Conservation (phyloP, 371 early-diverging fungal genomes). For the Choanephora cucurbitarum region DNA sequence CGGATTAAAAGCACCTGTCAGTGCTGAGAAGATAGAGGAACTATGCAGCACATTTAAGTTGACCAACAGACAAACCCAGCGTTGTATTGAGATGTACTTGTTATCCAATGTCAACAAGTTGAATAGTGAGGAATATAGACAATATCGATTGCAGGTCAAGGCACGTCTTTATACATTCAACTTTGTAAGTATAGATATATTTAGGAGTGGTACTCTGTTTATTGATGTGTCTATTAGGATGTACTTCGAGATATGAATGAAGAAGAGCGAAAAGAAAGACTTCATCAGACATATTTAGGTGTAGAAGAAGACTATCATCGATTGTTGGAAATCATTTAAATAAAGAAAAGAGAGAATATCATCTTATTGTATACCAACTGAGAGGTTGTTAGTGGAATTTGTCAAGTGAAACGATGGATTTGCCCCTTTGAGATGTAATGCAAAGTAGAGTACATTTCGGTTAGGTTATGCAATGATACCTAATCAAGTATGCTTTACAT, state of each 20-base stretch:
- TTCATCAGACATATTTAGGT: slow-evolving; percentile 72
- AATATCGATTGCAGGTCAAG: slow-evolving; percentile 82
- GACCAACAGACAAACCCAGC: slow-evolving; percentile 73
- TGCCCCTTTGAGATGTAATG: too few species aligned
- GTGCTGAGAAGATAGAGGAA: slow-evolving; percentile 40
- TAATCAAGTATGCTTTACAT: too few species aligned
- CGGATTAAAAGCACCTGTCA: slow-evolving; percentile 61
- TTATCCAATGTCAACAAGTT: slow-evolving; percentile 58
- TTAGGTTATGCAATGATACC: too few species aligned
- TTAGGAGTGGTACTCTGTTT: too few species aligned
- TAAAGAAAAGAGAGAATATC: too few species aligned
- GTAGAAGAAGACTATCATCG: slow-evolving; percentile 82
- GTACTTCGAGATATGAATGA: slow-evolving; percentile 63
- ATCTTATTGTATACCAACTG: too few species aligned
- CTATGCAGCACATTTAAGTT: slow-evolving; percentile 59
- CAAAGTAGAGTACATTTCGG: too few species aligned
- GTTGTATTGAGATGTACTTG: slow-evolving; percentile 79
- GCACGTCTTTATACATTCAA: slow-evolving; percentile 78
- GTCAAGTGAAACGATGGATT: too few species aligned
- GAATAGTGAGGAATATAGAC: slow-evolving; percentile 51
- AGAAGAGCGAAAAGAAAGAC: slow-evolving; percentile 67
- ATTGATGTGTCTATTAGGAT: slow-evolving; percentile 43
- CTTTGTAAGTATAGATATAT: slow-evolving; percentile 57
- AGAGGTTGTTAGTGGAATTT: too few species aligned
- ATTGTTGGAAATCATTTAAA: slow-evolving; percentile 53